These are phyloP conservation scores for Adansonia gregorii DNA, from an alignment of 441 rosid genomes.

Conservation along the genomic window DNA sequence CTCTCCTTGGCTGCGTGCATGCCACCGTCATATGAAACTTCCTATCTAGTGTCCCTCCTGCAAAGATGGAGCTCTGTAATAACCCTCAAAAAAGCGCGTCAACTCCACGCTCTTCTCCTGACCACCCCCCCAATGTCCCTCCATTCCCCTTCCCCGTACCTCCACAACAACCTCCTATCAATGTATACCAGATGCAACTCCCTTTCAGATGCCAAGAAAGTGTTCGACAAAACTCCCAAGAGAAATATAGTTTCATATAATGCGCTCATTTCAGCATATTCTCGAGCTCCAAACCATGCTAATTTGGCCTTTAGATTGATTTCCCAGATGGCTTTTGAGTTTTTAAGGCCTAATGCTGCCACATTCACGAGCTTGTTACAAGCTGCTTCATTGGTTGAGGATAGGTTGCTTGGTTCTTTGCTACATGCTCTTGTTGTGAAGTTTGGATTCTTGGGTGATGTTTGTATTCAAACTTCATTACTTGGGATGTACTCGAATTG, in stretches of 20 bases:
- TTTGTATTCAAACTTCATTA: conserved; percentile 71
- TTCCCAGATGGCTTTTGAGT: conserved; percentile 47
- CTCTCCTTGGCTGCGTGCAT: conserved; percentile 24
- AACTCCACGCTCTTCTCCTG: conserved; percentile 68
- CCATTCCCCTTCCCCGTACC: conserved; percentile 48
- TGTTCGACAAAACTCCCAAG: conserved; percentile 77
- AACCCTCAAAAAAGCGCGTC: conserved; percentile 60
- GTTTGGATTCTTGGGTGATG: conserved; percentile 50
- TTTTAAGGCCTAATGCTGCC: conserved; percentile 60
- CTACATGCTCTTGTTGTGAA: conserved; percentile 61
- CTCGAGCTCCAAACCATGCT: conserved; percentile 46
- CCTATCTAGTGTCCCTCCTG: conserved; percentile 41
- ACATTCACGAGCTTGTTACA: conserved; percentile 76
- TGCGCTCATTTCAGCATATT: conserved; percentile 69
- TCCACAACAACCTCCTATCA: conserved; percentile 64
- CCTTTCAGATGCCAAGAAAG: conserved; percentile 45
- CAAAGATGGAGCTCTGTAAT: conserved; percentile 58
- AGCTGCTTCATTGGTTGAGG: conserved; percentile 54
- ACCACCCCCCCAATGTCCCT: conserved; percentile 34
- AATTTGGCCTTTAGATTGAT: conserved; percentile 41
- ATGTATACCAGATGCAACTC: conserved; percentile 69
- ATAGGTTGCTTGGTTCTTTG: conserved; percentile 52
- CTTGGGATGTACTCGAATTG: conserved; percentile 73
- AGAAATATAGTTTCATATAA: conserved; percentile 70
- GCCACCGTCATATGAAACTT: conserved; percentile 40